Evolutionary conservation across 192 early-diverging fungal species (phyloP).

Genomic region (Backusella tarrabulga): DNA sequence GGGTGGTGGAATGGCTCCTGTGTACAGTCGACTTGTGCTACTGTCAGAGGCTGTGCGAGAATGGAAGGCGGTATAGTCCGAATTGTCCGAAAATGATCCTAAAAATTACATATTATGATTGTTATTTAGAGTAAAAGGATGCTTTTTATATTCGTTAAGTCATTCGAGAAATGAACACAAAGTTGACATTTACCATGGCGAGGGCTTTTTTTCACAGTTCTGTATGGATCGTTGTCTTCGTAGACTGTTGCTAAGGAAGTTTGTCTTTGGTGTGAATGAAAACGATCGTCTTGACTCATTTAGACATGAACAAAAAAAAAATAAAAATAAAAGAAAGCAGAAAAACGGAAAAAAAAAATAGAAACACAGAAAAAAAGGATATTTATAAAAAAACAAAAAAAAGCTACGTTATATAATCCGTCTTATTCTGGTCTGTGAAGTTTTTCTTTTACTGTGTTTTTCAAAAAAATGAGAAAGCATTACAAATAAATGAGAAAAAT

Average conservation of each 20-base stretch:
- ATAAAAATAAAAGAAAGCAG: not conserved
- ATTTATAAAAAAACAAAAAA: too few relatives aligned
- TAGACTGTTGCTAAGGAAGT: not conserved
- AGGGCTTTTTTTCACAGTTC: slow-evolving; percentile 14
- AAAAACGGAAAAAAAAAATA: not conserved
- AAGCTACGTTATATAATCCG: not conserved
- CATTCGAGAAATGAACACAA: not conserved
- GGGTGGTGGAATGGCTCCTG: not conserved
- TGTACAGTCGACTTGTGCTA: slow-evolving; percentile 11
- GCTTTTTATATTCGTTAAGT: not conserved
- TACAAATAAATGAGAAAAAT: too few relatives aligned
- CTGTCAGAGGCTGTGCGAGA: slow-evolving; percentile 10
- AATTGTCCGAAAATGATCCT: not conserved
- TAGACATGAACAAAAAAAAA: not conserved
- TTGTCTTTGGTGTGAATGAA: not conserved
- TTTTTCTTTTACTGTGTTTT: too few relatives aligned
- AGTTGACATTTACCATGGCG: slow-evolving; percentile 11
- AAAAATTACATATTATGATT: not conserved
- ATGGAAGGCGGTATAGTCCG: not conserved
- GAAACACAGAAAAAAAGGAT: not conserved
- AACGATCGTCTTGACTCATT: slow-evolving; percentile 10
- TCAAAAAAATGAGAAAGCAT: too few relatives aligned
- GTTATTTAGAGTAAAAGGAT: not conserved
- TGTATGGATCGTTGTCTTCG: slow-evolving; percentile 27
- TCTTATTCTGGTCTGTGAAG: not conserved